A percentile compares a stretch with the other conserved stretches of the same genome.
phyloP scores from a whole-genome alignment of 169 alveolate species.

The Cryptosporidium canis region DNA sequence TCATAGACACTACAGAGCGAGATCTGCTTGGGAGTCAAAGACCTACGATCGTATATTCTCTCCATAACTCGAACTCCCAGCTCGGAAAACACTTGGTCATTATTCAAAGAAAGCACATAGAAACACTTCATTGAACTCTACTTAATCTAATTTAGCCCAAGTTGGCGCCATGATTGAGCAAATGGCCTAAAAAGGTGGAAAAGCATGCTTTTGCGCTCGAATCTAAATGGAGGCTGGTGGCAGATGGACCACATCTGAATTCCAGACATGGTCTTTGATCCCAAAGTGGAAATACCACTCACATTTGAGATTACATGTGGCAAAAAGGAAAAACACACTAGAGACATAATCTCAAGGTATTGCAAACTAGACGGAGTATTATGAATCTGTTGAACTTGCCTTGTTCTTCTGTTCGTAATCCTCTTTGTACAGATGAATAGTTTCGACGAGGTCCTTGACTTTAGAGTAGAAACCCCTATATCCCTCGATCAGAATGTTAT shows the following conservation, averaged over 20 bases:
- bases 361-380: background rate
- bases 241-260: too few species aligned
- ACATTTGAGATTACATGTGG: too few species aligned
- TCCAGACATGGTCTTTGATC: too few species aligned
- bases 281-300: too few species aligned
- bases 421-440: background rate
- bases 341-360: constrained; percentile 7
- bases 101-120: constrained; percentile 14
- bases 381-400: background rate
- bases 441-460: background rate
- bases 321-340: background rate
- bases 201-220: background rate
- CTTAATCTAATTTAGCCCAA: background rate
- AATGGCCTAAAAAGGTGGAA: background rate
- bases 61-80: constrained; percentile 8
- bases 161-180: constrained; percentile 10
- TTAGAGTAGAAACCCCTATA: background rate
- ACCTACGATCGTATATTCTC: background rate
- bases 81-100: constrained; percentile 12
- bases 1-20: constrained; percentile 14
- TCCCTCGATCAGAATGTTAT: background rate
- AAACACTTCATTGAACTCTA: constrained; percentile 32
- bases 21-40: background rate
- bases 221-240: too few species aligned
- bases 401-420: background rate